These are phyloP conservation scores for Leccinum truebloodii DNA, from an alignment of 768 basidiomycete species.

Conservation along the genomic window DNA sequence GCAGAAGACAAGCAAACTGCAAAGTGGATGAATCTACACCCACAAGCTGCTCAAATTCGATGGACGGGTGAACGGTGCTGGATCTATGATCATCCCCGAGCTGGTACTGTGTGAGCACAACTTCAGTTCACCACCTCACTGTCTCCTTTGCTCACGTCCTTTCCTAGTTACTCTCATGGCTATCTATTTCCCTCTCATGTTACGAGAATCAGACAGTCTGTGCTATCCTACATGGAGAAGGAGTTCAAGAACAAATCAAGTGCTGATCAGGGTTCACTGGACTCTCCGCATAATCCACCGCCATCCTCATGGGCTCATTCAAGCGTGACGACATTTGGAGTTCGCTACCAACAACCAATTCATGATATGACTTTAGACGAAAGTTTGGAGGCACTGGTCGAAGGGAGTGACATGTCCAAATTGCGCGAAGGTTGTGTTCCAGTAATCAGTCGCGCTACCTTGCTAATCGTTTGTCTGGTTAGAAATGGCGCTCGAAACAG, in stretches of 20 bases:
- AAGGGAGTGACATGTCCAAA: slow-evolving; percentile 83
- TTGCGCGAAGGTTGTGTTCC: slow-evolving; percentile 57
- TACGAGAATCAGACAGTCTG: slow-evolving; percentile 59
- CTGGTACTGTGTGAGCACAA: slow-evolving; percentile 80
- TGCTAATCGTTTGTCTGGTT: slow-evolving; percentile 3
- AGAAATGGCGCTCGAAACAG: slow-evolving; percentile 61
- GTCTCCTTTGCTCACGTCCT: slow-evolving; percentile 6
- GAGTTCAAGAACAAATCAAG: slow-evolving; percentile 38
- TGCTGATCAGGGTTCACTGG: slow-evolving; percentile 24
- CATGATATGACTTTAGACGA: slow-evolving; percentile 63
- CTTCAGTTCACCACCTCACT: not conserved
- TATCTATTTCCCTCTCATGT: slow-evolving; percentile 93
- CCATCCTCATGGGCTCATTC: slow-evolving; percentile 76
- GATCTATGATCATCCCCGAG: slow-evolving; percentile 97
- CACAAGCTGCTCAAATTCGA: slow-evolving; percentile 71
- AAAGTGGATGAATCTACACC: slow-evolving; percentile 90
- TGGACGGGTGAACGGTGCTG: slow-evolving; percentile 95
- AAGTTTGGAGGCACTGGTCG: slow-evolving; percentile 89
- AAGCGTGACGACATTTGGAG: slow-evolving; percentile 83
- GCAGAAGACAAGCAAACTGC: slow-evolving; percentile 94
- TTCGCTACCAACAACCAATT: slow-evolving; percentile 69
- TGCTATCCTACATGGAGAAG: slow-evolving; percentile 54
- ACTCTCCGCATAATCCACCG: slow-evolving; percentile 35
- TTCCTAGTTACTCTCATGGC: slow-evolving; percentile 85
- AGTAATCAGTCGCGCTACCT: not conserved